Evolutionary conservation across 805 yeast species (phyloP), one percentile per base, ranked within the genome.

Genomic region (Wickerhamiella domercqiae): DNA sequence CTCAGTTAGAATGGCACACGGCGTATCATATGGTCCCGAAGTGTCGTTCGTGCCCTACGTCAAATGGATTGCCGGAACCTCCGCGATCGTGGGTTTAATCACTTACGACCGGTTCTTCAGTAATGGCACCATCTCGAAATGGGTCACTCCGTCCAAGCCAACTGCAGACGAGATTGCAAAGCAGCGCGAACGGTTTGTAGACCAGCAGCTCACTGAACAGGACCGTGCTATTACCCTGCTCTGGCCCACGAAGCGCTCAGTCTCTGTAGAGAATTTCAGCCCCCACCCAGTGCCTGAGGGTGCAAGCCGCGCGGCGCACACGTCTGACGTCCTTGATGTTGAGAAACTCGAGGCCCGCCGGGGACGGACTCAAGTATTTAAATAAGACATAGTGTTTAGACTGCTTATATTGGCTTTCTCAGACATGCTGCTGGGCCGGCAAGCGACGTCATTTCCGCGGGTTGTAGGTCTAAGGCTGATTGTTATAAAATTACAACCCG

Each of bases 271-370:
- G 34, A 48, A 34, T 28, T 45, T 43, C 39, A 37, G 50, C 17
- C 36, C 47, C 21, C 42, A 44, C 34, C 60, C 60, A 4, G 57
- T 55, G 31, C 57, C 58, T 24, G 50, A 37, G 11, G 50, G 49
- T 3, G 39, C 49, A 7, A 40, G 40, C 38, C 47, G 60, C 11
- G 48, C 49, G 17, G 41, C 44, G 32, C 47, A 47, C 38, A 36
- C 49, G 3, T 49, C 47, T 31, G 40, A 42, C 9, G 45, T 45
- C 11, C 30, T 51, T 21, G 55, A 52, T 28, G 35, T 44, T 26
- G 41, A 40, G 14, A 29, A 34, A 11, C 29, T 55, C 11, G 47
- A 45, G 29, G 56, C 48, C 46, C 51, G 60, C 31, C 45, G 57
- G 16, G 51, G 52, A 13, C 53, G 54, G 16, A 39, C 53, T 5